Conservation (phyloP, 208 protist genomes). For the Trypanosoma boissoni region DNA sequence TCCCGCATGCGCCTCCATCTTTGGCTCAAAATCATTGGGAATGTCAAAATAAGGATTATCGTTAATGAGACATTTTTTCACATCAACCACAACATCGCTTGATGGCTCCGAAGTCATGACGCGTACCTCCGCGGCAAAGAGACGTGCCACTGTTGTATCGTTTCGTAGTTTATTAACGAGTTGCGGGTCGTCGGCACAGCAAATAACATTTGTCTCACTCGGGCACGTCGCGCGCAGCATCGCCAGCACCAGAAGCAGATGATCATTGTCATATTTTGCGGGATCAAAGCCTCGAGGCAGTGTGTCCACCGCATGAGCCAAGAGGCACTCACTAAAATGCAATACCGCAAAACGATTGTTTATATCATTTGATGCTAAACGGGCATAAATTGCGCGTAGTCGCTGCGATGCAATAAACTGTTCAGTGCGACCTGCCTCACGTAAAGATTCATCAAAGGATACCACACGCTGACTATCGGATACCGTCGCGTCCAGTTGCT, state of each 20-base stretch:
- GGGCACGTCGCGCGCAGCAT: conserved; percentile 56
- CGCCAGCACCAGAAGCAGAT: conserved; percentile 61
- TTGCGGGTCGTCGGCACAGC: conserved; percentile 67
- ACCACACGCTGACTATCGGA: conserved; percentile 26
- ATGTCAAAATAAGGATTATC: conserved; percentile 57
- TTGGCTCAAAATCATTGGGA: conserved; percentile 35
- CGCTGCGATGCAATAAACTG: conserved; percentile 67
- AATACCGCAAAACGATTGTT: conserved; percentile 29
- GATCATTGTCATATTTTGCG: conserved; percentile 53
- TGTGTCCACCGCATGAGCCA: conserved; percentile 30
- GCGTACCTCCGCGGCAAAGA: conserved; percentile 42
- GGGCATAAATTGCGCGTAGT: conserved; percentile 57
- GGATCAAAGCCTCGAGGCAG: conserved; percentile 25
- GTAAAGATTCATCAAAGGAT: conserved; percentile 60
- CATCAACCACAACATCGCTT: conserved; percentile 32
- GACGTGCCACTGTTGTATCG: background rate
- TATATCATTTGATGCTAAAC: no score
- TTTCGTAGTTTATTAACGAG: conserved; percentile 21
- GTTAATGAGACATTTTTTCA: conserved; percentile 39
- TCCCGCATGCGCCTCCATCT: no score
- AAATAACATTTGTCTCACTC: conserved; percentile 28
- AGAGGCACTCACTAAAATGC: conserved; percentile 80
- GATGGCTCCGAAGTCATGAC: conserved; percentile 49
- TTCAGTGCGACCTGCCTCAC: conserved; percentile 44
- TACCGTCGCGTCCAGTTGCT: conserved; percentile 60